Conservation (phyloP, 2,329 filamentous ascomycete species). For the Didymella segeticola region DNA sequence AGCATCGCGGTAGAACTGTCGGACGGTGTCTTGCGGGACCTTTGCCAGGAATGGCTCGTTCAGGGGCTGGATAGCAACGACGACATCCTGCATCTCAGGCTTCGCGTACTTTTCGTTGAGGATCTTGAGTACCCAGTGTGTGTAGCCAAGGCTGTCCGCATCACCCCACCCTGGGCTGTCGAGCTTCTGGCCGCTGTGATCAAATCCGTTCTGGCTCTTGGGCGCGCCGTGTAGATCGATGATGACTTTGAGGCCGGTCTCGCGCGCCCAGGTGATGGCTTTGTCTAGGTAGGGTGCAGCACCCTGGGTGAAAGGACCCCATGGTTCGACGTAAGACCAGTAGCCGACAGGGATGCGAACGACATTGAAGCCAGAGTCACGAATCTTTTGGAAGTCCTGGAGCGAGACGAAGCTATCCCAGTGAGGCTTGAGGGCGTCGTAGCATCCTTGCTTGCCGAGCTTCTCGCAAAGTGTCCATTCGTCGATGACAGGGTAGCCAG, state of each 20-base stretch:
- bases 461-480: constrained; percentile 59
- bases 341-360: constrained; percentile 66
- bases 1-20: constrained; percentile 63
- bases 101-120: constrained; percentile 65
- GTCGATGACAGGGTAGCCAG: constrained; percentile 51
- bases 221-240: constrained; percentile 63
- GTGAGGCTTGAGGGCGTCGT: constrained; percentile 54
- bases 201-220: constrained; percentile 66
- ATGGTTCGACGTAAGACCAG: constrained; percentile 53
- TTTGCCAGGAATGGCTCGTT: constrained; percentile 63
- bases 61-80: constrained; percentile 63
- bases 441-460: constrained; percentile 55
- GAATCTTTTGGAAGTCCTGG: constrained; percentile 63
- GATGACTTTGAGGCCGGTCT: constrained; percentile 61
- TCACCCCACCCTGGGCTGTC: constrained; percentile 54
- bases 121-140: constrained; percentile 62
- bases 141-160: constrained; percentile 56
- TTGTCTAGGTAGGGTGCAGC: constrained; percentile 61
- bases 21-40: constrained; percentile 54
- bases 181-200: constrained; percentile 63
- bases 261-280: constrained; percentile 63
- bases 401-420: constrained; percentile 60
- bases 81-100: constrained; percentile 61
- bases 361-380: constrained; percentile 63
- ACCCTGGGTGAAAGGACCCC: constrained; percentile 59